Base-by-base conservation (phyloP, 305 asterid species). In the Rubia occidens region DNA sequence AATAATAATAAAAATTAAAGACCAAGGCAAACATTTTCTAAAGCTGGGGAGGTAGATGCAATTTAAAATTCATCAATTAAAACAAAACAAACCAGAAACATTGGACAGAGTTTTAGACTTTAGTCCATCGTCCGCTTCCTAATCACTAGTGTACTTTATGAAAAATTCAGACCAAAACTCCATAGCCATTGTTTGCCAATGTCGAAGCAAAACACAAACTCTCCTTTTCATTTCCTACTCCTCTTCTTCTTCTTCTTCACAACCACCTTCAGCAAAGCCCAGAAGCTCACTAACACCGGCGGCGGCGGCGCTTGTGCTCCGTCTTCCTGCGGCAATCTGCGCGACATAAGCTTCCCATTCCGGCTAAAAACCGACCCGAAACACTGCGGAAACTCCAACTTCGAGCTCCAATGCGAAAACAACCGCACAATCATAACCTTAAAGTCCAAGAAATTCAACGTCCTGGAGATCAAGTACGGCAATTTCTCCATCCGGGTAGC, bases 351-450 rank as follows among this genome's bases (percentile, higher is more conserved):
- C 35, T 78, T 15, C 62, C 81, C 78, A 0, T 78, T 78, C 37
- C 75, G 81, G 2, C 60, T 78, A 4, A 74, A 64, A 70, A 47
- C 68, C 8, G 81, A 78, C 47, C 81, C 81, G 1, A 53, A 66
- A 45, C 17, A 74, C 54, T 78, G 81, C 58, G 81, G 81, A 15
- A 5, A 59, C 29, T 49, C 70, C 13, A 5, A 35, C 3, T 77
- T n/a, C 29, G 67, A 73, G 68, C 78, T 77, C 9, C 67, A 73
- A 5, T 77, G 81, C 59, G 67, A 47, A 20, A 73, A 73, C 72
- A 69, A 77, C 18, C 75, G 32, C 21, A 43, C 81, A 40, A 40
- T 73, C 1, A 1, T 73, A 26, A 47, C 49, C 70, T 49, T 77
- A 4, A 40, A 66, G 5, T 65, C 75, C 21, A 65, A 49, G 54